Evolutionary conservation across 106 monocot genomes (phyloP).

Genomic region (Platanthera guangdongensis): DNA sequence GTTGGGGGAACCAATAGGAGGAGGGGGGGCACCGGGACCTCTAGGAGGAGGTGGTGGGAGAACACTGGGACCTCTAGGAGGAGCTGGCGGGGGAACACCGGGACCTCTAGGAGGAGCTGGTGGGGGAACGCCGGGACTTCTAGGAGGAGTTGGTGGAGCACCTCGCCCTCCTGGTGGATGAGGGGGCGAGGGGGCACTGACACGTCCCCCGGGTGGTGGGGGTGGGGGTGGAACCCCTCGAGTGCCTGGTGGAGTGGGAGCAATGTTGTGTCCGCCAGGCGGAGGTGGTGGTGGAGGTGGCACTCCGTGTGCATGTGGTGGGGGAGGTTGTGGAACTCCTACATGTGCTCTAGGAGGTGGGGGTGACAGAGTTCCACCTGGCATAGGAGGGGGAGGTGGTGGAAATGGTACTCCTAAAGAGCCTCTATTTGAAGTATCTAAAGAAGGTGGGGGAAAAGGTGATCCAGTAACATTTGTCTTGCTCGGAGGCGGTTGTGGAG

Average conservation of each 20-base stretch:
- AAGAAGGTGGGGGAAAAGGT: background rate
- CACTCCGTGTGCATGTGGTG: background rate
- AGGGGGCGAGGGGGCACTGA: conserved; percentile 7
- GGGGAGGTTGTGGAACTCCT: background rate
- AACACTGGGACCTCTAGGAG: no score
- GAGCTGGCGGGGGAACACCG: background rate
- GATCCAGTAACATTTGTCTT: conserved; percentile 1
- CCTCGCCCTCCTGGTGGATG: conserved; percentile 12
- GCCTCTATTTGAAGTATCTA: background rate
- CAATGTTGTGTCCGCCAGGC: conserved; percentile 2
- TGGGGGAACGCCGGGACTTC: conserved; percentile 14
- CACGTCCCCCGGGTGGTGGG: conserved; percentile 13
- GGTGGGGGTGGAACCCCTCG: conserved; percentile 19
- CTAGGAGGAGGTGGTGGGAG: no score
- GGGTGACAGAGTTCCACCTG: conserved; percentile 7
- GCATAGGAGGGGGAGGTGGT: conserved; percentile 11
- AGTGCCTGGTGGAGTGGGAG: conserved; percentile 16
- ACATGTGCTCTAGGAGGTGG: conserved; percentile 7
- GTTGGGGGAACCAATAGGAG: background rate
- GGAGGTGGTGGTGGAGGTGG: conserved; percentile 24
- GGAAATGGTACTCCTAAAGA: background rate
- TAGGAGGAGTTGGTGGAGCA: conserved; percentile 27
- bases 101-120: conserved; percentile 11
- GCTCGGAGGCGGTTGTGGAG: background rate
- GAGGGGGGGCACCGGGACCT: no score